Evolutionary conservation across 768 basidiomycete species (phyloP), one percentile per base, ranked within the genome.

Genomic region (Royoungia palumana): DNA sequence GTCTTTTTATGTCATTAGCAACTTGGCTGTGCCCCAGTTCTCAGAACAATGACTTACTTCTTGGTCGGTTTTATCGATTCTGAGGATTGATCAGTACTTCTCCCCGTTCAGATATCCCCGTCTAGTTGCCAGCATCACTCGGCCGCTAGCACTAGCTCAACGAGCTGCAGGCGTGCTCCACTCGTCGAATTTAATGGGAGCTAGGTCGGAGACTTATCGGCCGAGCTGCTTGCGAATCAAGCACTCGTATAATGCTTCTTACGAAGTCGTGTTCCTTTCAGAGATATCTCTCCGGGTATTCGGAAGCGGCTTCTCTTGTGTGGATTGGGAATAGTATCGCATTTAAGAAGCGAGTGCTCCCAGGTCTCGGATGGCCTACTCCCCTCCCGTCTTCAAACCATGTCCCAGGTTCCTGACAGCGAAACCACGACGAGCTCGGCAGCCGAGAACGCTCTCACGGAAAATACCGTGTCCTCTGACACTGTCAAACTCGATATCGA

Each of bases 401-500:
- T 59, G 51, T 41, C 40, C 22, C 47, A 36, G 19, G 34, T 43
- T 39, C 41, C 46, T 16, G 25, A 50, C 16, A 24, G 35, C 35
- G 41, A 50, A 30, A 42, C 6, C 13, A 36, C 36, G n/a, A 46
- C 41, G 4, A 24, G 22, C 28, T 20, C 46, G 8, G 24, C 36
- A 10, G 30, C 37, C 17, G 25, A 48, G 5, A 7, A 17, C 20
- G 2, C 2, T 38, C 49, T 16, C 16, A 35, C 17, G 3, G n/a
- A 24, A 32, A 41, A 44, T n/a, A 24, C 38, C 21, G 14, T 12
- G 24, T 24, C 30, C 16, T 39, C 54, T 17, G 28, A 17, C 6
- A 16, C 24, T 22, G 46, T 35, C 30, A 53, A 58, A 38, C 51
- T 44, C 19, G 73, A 73, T 38, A 72, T 73, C 17, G 73, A 73